Evolutionary conservation across 2,329 filamentous ascomycete genomes (phyloP).

Genomic region (Cladobotryum protrusum): DNA sequence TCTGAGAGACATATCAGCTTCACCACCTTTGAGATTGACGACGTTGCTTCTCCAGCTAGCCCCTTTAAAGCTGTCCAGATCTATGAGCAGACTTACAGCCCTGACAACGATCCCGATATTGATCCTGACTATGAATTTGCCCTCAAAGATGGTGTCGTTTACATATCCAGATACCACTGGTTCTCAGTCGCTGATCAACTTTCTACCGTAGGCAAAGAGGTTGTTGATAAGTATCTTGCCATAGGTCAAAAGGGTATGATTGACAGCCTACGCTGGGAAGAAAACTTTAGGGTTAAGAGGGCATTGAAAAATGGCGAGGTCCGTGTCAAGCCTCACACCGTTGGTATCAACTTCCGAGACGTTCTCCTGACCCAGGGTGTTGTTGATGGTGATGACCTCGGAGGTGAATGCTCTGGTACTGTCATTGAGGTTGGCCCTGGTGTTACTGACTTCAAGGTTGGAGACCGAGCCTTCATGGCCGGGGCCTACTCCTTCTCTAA

Average conservation of each 20-base stretch:
- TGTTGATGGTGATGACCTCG: not conserved
- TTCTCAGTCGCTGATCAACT: constrained; percentile 11
- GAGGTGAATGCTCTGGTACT: not conserved
- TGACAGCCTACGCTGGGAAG: constrained; percentile 2
- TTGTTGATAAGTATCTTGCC: not conserved
- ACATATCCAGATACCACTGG: constrained; percentile 23
- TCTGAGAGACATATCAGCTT: constrained; percentile 15
- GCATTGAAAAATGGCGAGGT: not conserved
- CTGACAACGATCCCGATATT: not conserved
- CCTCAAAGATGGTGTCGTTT: constrained; percentile 19
- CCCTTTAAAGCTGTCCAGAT: not conserved
- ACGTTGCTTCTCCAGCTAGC: not conserved
- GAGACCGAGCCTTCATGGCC: not conserved
- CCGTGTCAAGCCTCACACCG: not conserved
- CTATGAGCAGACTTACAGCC: not conserved
- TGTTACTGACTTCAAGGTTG: not conserved
- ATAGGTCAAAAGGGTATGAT: constrained; percentile 4
- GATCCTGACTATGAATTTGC: constrained; percentile 23
- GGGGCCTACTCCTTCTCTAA: not conserved
- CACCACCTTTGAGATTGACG: constrained; percentile 21
- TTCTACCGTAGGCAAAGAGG: not conserved
- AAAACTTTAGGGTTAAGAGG: not conserved
- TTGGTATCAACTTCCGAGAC: not conserved
- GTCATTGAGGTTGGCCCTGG: not conserved
- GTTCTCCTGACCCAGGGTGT: not conserved